phyloP scores from a whole-genome alignment of 2,329 filamentous ascomycete genomes.

The Verticillium klebahnii region DNA sequence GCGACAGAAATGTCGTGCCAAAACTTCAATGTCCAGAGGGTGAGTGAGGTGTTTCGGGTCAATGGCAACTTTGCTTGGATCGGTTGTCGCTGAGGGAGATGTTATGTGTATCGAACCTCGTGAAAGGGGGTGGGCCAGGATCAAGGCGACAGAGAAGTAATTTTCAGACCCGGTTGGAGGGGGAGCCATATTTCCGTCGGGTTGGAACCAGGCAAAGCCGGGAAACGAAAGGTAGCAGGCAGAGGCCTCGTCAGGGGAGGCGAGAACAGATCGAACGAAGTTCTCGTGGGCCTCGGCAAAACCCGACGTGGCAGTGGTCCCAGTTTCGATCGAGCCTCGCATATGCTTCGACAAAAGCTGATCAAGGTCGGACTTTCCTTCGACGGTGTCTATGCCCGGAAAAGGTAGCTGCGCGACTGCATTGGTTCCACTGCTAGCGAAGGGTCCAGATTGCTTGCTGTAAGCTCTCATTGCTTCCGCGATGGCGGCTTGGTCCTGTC shows the following conservation, averaged over 20 bases:
- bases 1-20: conserved; percentile 37
- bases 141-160: conserved; percentile 50
- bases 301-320: conserved; percentile 2
- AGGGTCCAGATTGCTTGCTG: conserved; percentile 14
- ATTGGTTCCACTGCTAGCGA: conserved; percentile 14
- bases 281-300: conserved; percentile 6
- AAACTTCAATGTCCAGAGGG: conserved; percentile 52
- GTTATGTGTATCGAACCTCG: conserved; percentile 56
- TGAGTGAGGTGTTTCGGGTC: conserved; percentile 53
- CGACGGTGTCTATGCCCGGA: conserved; percentile 10
- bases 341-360: conserved; percentile 6
- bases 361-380: conserved; percentile 30
- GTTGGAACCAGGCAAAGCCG: conserved; percentile 10
- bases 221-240: conserved; percentile 12
- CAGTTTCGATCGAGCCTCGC: neutral
- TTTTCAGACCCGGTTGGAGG: conserved; percentile 21
- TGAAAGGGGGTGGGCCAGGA: conserved; percentile 58
- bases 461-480: conserved; percentile 17
- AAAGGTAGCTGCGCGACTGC: conserved; percentile 17
- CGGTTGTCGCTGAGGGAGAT: conserved; percentile 23
- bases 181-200: conserved; percentile 9
- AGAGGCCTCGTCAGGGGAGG: conserved; percentile 11
- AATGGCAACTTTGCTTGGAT: conserved; percentile 22
- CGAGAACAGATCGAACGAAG: conserved; percentile 10
- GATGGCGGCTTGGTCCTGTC: conserved; percentile 12